phyloP scores from a whole-genome alignment of 805 yeast species.

The Suhomyces sp. region DNA sequence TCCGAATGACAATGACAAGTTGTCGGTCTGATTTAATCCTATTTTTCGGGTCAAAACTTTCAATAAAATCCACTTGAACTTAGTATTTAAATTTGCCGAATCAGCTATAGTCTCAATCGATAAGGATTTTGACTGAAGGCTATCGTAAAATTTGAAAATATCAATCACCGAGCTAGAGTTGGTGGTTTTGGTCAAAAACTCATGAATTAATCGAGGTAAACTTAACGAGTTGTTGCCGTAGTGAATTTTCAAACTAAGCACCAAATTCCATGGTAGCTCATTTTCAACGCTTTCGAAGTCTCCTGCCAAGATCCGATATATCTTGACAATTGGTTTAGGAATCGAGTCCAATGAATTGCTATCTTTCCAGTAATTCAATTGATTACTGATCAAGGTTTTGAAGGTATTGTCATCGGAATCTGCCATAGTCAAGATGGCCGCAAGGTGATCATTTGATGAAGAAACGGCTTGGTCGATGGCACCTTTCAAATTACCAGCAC shows the following conservation, averaged over 20 bases:
- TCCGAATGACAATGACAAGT: slow-evolving; percentile 42
- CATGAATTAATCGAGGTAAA: neutral
- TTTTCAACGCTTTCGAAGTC: slow-evolving; percentile 36
- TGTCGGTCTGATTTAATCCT: slow-evolving; percentile 18
- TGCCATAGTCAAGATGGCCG: slow-evolving; percentile 63
- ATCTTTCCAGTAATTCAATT: slow-evolving; percentile 64
- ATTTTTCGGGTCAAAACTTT: slow-evolving; percentile 35
- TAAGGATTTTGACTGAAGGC: slow-evolving; percentile 4
- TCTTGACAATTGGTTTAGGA: slow-evolving; percentile 53
- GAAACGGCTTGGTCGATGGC: slow-evolving; percentile 64
- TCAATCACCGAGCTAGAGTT: slow-evolving; percentile 16
- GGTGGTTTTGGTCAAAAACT: slow-evolving; percentile 9
- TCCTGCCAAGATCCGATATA: slow-evolving; percentile 66
- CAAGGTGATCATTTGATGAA: slow-evolving; percentile 65
- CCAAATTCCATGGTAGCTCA: slow-evolving; percentile 64
- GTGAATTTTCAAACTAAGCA: slow-evolving; percentile 56
- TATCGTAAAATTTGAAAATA: slow-evolving; percentile 18
- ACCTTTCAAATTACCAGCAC: slow-evolving; percentile 53
- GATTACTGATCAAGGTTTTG: slow-evolving; percentile 52
- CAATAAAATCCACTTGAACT: slow-evolving; percentile 51
- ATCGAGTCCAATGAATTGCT: slow-evolving; percentile 40
- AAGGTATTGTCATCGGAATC: slow-evolving; percentile 70
- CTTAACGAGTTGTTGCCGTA: slow-evolving; percentile 47
- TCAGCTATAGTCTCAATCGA: neutral
- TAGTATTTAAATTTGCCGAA: slow-evolving; percentile 27